These are phyloP conservation scores for Mallotus japonicus DNA, from an alignment of 441 rosid genomes.

Conservation along the genomic window DNA sequence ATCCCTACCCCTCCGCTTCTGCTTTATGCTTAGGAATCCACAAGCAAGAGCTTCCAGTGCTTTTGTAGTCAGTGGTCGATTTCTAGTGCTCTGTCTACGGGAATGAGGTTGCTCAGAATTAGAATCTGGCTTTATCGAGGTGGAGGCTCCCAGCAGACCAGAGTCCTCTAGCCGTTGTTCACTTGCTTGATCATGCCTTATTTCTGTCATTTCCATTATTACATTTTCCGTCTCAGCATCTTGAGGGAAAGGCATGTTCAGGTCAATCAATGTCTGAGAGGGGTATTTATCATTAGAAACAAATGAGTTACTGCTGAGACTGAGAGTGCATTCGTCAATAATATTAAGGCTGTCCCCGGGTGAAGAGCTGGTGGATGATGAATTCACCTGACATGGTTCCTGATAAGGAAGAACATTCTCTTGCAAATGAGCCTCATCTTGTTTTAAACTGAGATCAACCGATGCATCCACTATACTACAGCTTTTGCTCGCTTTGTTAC, in stretches of 20 bases:
- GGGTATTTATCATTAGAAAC: constrained; percentile 25
- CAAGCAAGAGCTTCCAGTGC: constrained; percentile 46
- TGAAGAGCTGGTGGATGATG: constrained; percentile 29
- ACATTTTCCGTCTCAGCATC: constrained; percentile 33
- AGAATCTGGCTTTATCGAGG: constrained; percentile 6
- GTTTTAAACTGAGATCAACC: constrained; percentile 15
- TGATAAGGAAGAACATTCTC: constrained; percentile 23
- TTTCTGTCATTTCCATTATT: constrained; percentile 22
- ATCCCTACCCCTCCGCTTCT: constrained; percentile 36
- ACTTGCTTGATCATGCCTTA: constrained; percentile 23
- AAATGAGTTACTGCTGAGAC: constrained; percentile 22
- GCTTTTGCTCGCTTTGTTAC: constrained; percentile 22
- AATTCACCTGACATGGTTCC: constrained; percentile 30
- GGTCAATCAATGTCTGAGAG: constrained; percentile 37
- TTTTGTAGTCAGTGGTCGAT: constrained; percentile 39
- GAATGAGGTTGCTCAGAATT: constrained; percentile 25
- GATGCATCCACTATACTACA: constrained; percentile 1
- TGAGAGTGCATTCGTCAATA: constrained; percentile 27
- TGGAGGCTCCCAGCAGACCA: constrained; percentile 6
- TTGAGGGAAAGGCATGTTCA: constrained; percentile 41
- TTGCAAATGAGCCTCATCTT: constrained; percentile 17
- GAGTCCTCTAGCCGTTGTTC: constrained; percentile 17
- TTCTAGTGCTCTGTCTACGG: constrained; percentile 43
- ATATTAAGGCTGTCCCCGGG: constrained; percentile 26
- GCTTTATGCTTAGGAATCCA: constrained; percentile 38